Evolutionary conservation across 1,139 yeast genomes (phyloP).

Genomic region (Geotrichum histeridarum): DNA sequence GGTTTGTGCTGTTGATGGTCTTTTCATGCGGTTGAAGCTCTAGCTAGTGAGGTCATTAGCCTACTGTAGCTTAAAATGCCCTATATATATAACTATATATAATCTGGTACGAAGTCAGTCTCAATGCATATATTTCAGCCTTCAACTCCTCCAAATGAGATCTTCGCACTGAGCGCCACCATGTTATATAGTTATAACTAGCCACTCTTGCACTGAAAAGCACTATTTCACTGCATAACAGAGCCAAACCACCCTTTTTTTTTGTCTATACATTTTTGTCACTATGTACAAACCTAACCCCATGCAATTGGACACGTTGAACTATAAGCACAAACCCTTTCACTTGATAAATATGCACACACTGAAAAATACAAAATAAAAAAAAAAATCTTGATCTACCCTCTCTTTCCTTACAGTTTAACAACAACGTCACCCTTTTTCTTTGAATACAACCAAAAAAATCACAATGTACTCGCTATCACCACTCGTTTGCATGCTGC

Average conservation of each 20-base stretch:
- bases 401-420: neutral
- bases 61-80: no score
- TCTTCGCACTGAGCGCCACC: no score
- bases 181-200: no score
- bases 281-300: neutral
- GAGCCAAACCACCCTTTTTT: neutral
- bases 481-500: conserved; percentile 10
- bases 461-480: conserved; percentile 6
- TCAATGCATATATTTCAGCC: no score
- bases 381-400: neutral
- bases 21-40: no score
- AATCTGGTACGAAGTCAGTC: no score
- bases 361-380: neutral
- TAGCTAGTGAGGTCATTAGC: no score
- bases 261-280: neutral
- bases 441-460: neutral
- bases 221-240: no score
- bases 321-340: neutral
- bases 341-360: neutral
- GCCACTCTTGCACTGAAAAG: no score
- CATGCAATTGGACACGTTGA: neutral
- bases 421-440: neutral
- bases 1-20: no score
- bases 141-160: no score
- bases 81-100: no score